Conservation (phyloP, 1,139 yeast genomes). For the Hanseniaspora sp. region DNA sequence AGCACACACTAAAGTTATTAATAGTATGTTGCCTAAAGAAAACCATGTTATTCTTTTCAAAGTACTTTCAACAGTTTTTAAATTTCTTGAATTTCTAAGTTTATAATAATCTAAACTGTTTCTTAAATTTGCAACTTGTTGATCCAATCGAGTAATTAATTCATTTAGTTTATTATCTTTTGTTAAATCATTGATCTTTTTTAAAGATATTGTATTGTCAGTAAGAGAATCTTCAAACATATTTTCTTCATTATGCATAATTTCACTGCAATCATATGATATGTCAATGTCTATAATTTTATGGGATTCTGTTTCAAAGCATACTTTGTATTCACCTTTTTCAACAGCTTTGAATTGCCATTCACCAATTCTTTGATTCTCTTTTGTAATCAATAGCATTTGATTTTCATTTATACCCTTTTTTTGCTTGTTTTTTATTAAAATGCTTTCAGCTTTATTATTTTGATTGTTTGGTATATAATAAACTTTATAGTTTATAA, state of each 20-base stretch:
- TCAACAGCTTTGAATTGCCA: conserved; percentile 58
- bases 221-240: conserved; percentile 23
- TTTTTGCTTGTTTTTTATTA: neutral
- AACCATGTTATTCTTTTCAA: conserved; percentile 79
- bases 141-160: conserved; percentile 50
- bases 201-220: conserved; percentile 5
- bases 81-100: conserved; percentile 87
- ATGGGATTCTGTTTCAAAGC: conserved; percentile 76
- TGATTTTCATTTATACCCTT: conserved; percentile 49
- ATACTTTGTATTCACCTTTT: conserved; percentile 82
- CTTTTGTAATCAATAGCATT: conserved; percentile 40
- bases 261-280: conserved; percentile 33
- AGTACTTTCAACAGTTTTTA: conserved; percentile 80
- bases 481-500: conserved; percentile 64
- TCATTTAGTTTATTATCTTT: conserved; percentile 36
- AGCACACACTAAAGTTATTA: conserved; percentile 78
- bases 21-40: conserved; percentile 64
- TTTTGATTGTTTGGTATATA: neutral
- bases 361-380: conserved; percentile 75
- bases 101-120: conserved; percentile 70
- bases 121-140: conserved; percentile 52
- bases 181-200: conserved; percentile 7
- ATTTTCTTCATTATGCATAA: conserved; percentile 45
- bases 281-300: conserved; percentile 86
- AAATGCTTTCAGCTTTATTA: neutral